These are phyloP conservation scores for Backusella tuberculispora DNA, from an alignment of 192 early-diverging fungal genomes.

Conservation along the genomic window DNA sequence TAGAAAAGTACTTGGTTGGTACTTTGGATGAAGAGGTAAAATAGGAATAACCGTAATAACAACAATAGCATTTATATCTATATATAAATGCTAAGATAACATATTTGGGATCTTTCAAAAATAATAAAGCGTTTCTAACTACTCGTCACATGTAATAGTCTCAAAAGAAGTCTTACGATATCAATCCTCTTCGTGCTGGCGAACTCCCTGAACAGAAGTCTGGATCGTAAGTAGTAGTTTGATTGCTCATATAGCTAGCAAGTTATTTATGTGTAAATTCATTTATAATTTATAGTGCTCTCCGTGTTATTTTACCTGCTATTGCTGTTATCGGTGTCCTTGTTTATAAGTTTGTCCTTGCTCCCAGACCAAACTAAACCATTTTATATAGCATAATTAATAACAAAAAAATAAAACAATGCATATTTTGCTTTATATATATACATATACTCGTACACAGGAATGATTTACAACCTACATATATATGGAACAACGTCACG, in stretches of 20 bases:
- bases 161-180: slow-evolving; percentile 11
- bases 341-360: slow-evolving; percentile 39
- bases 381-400: not conserved
- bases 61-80: not conserved
- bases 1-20: slow-evolving; percentile 49
- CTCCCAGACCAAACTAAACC: not conserved
- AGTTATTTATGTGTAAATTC: not conserved
- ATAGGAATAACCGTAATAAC: not conserved
- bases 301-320: slow-evolving; percentile 38
- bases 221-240: slow-evolving; percentile 33
- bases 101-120: not conserved
- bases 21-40: slow-evolving; percentile 41
- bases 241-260: not conserved
- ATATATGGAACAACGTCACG: not conserved
- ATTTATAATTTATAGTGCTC: slow-evolving; percentile 18
- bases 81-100: not conserved
- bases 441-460: not conserved
- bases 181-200: slow-evolving; percentile 29
- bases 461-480: slow-evolving; percentile 4
- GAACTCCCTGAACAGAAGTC: slow-evolving; percentile 34
- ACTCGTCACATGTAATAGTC: not conserved
- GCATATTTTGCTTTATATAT: slow-evolving; percentile 12
- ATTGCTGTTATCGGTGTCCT: slow-evolving; percentile 38
- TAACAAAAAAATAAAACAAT: slow-evolving; percentile 17
- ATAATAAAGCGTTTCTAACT: not conserved